Evolutionary conservation across 352 stramenopile genomes (phyloP).

Genomic region (Globisporangium lucens): DNA sequence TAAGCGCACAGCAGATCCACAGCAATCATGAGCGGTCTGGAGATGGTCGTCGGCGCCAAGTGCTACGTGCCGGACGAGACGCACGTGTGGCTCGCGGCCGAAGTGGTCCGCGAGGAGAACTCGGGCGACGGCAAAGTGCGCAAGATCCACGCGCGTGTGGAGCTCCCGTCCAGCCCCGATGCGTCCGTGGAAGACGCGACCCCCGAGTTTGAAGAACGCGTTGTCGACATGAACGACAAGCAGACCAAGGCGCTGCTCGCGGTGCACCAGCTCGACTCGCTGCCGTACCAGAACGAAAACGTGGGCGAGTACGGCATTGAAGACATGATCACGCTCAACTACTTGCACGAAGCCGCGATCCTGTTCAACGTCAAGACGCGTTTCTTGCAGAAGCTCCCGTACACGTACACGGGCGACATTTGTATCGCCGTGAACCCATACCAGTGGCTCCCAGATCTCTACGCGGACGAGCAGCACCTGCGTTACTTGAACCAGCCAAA

Average conservation of each 20-base stretch:
- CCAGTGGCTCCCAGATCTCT: constrained; percentile 87
- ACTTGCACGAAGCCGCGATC: constrained; percentile 90
- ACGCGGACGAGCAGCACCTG: constrained; percentile 73
- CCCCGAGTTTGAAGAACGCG: constrained; percentile 42
- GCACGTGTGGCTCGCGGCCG: constrained; percentile 79
- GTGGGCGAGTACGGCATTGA: constrained; percentile 64
- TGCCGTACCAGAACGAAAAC: constrained; percentile 86
- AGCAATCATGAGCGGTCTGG: constrained; percentile 29
- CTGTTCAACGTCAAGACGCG: constrained; percentile 87
- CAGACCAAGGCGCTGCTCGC: constrained; percentile 66
- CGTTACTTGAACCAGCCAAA: constrained; percentile 74
- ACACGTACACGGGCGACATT: constrained; percentile 97
- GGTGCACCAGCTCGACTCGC: constrained; percentile 70
- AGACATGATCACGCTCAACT: constrained; percentile 87
- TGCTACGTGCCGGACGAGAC: constrained; percentile 86
- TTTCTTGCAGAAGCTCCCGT: constrained; percentile 85
- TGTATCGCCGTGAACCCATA: constrained; percentile 98
- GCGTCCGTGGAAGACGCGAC: constrained; percentile 17
- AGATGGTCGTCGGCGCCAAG: constrained; percentile 71
- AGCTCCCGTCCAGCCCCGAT: constrained; percentile 32
- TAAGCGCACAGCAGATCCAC: not conserved
- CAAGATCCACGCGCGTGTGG: constrained; percentile 67
- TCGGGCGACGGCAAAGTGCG: constrained; percentile 52
- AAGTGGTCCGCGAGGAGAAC: constrained; percentile 71
- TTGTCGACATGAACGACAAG: constrained; percentile 70